Percentiles rank a stretch among this genome's conserved stretches.
Evolutionary conservation across 106 monocot genomes (phyloP).

Genomic region (Allium sativum): DNA sequence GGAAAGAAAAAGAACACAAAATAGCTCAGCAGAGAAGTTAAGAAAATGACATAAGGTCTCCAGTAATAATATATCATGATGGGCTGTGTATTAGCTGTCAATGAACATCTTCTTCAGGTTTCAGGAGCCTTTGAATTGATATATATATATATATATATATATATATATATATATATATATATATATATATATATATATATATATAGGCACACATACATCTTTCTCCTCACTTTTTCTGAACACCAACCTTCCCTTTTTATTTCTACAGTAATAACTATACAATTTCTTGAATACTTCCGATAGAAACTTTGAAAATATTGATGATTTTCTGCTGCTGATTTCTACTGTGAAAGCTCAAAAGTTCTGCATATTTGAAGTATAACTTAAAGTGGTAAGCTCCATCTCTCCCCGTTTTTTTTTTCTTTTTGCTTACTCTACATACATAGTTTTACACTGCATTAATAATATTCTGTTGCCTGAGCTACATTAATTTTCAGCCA

Average conservation of each 20-base stretch:
- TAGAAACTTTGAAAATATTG: no score
- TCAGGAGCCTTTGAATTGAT: background rate
- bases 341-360: background rate
- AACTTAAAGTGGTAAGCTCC: background rate
- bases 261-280: background rate
- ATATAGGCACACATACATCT: no score
- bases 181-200: no score
- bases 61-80: background rate
- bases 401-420: background rate
- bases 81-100: slow-evolving; percentile 11
- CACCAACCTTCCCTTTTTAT: background rate
- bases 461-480: background rate
- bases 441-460: background rate
- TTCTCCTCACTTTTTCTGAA: background rate
- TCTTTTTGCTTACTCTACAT: background rate
- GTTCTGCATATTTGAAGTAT: background rate
- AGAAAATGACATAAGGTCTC: no score
- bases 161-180: background rate
- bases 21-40: no score
- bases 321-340: no score
- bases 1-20: no score
- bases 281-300: no score
- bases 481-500: background rate
- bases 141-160: background rate
- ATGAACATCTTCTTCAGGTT: background rate